A percentile compares a stretch with the other conserved stretches of the same genome.
phyloP scores from a whole-genome alignment of 2,329 filamentous ascomycete species.

The Emmonsiellopsis sp. region DNA sequence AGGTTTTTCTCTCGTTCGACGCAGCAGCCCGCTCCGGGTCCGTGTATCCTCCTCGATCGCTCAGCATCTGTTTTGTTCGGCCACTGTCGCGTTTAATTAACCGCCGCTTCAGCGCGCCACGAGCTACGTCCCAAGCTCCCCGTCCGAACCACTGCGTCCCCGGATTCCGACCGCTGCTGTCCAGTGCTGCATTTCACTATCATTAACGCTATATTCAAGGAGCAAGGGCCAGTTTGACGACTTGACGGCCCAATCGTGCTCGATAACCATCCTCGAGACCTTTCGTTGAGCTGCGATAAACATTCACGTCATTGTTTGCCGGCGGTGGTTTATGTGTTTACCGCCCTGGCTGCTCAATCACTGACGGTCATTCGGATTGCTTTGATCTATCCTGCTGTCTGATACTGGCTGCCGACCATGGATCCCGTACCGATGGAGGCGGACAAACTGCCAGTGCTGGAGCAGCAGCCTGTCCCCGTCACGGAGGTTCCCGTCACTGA shows the following conservation, averaged over 20 bases:
- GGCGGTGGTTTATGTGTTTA: background rate
- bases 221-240: background rate
- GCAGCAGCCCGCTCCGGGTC: background rate
- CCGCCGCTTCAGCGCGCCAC: background rate
- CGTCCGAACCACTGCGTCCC: background rate
- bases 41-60: background rate
- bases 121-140: background rate
- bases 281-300: background rate
- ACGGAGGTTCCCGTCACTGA: background rate
- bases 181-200: background rate
- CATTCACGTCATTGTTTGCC: background rate
- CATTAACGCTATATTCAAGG: background rate
- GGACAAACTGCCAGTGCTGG: conserved; percentile 8
- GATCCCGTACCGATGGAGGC: conserved; percentile 7
- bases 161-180: background rate
- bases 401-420: conserved; percentile 5
- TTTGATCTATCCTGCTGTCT: background rate
- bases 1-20: background rate
- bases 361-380: background rate
- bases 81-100: conserved; percentile 1
- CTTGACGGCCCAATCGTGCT: background rate
- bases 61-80: background rate
- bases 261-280: background rate
- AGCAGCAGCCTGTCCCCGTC: conserved; percentile 2
- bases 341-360: background rate